Evolutionary conservation across 2,329 filamentous ascomycete species (phyloP), one percentile per base, ranked within the genome.

Genomic region (Trichoderma aggressivum): DNA sequence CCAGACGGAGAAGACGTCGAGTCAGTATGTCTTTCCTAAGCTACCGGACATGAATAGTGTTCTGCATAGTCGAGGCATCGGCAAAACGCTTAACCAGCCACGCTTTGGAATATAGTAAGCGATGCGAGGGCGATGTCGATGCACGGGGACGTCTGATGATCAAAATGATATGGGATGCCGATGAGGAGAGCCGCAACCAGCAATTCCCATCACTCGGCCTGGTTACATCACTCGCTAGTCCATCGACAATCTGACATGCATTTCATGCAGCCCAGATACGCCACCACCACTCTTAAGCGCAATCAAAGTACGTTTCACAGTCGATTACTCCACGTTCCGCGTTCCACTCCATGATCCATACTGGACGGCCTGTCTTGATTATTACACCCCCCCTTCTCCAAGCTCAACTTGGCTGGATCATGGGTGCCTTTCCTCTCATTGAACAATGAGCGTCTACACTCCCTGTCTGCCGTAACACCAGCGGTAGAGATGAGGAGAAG

Each of bases 181-280:
- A 47, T 14, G 55, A 32, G 24, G 63, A n/a, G 21, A 58, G 55
- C 55, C 26, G 36, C 36, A 28, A 47, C 32, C 26, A 26, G 30
- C 10, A n/a, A 43, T 32, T 28, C 32, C 7, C 63, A 66, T 56
- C 50, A 56, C 21, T 50, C 39, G 63, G 63, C 43, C 32, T 59
- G 18, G 26, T n/a, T 59, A 34, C 55, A 59, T 26, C 39, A 59
- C 55, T n/a, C 53, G 47, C n/a, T 60, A 59, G 58, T 50, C 65
- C 55, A 68, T 68, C 65, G 65, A 68, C 65, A 68, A 60, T 68
- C 65, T 68, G n/a, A 68, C 65, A 68, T 68, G 65, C 65, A 60
- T 68, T 59, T 47, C 55, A 68, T 47, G 55, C 39, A 58, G 55
- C 63, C 64, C 55, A 47, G 53, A 67, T 59, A 53, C 36, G 55